Conservation (phyloP, 805 yeast species). For the Candida tammaniensis region DNA sequence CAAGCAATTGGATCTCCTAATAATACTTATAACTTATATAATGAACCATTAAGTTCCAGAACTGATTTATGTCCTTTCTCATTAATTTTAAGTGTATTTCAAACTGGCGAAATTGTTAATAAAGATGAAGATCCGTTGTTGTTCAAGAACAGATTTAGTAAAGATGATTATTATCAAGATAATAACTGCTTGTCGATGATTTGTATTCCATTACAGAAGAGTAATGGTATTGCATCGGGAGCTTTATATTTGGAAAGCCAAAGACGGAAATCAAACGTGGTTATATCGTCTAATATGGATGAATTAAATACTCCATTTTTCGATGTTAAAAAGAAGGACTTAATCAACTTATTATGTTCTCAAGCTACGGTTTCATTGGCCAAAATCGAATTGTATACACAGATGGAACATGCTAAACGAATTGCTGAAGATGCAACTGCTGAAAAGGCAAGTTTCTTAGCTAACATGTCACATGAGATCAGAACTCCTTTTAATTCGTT, state of each 20-base stretch:
- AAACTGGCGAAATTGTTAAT: conserved; percentile 33
- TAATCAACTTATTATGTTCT: conserved; percentile 43
- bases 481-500: conserved; percentile 55
- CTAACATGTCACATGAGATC: conserved; percentile 57
- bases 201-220: conserved; percentile 46
- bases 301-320: conserved; percentile 17
- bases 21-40: conserved; percentile 20
- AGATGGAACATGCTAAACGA: conserved; percentile 42
- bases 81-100: conserved; percentile 36
- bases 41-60: conserved; percentile 36
- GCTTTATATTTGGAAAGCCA: conserved; percentile 15
- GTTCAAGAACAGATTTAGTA: conserved; percentile 32
- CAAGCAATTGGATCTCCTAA: conserved; percentile 28
- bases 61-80: conserved; percentile 43
- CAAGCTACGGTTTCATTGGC: conserved; percentile 53
- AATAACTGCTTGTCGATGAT: conserved; percentile 33
- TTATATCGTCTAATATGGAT: not conserved
- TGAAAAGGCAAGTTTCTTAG: conserved; percentile 51
- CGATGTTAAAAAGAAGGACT: conserved; percentile 33
- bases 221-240: conserved; percentile 37
- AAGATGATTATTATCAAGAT: conserved; percentile 39
- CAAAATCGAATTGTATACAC: conserved; percentile 44
- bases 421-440: conserved; percentile 53
- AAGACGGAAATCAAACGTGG: not conserved
- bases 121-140: conserved; percentile 32